Percentiles rank a stretch among this genome's conserved stretches.
These are phyloP conservation scores for Vachellia collinsii DNA, from an alignment of 306 rosid genomes.

Conservation along the genomic window DNA sequence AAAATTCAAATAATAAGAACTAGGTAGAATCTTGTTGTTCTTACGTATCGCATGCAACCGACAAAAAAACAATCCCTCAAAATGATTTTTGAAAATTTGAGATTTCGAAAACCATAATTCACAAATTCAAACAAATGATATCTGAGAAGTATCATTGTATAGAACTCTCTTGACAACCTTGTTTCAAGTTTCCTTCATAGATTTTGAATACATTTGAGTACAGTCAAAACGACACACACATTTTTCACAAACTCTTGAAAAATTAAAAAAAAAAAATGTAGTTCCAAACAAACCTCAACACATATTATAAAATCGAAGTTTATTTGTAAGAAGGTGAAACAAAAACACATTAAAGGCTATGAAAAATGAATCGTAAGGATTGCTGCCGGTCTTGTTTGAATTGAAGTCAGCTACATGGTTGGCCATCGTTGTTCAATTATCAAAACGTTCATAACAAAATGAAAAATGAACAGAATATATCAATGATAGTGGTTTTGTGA, in stretches of 20 bases:
- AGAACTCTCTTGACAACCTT: neutral
- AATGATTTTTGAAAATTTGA: neutral
- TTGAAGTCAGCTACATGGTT: neutral
- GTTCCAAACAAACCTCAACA: no score
- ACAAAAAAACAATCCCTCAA: neutral
- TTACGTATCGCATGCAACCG: neutral
- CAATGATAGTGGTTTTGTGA: neutral
- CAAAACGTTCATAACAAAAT: neutral
- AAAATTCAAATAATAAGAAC: no score
- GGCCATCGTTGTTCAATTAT: neutral
- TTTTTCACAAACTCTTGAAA: neutral
- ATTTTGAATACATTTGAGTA: neutral
- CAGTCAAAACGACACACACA: no score
- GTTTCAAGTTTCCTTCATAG: neutral
- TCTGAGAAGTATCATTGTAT: neutral
- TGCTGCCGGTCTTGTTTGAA: neutral
- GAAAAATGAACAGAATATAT: neutral
- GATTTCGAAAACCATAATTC: neutral
- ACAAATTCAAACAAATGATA: neutral
- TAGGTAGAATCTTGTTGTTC: neutral
- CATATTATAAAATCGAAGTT: no score
- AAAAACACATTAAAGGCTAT: no score
- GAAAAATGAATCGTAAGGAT: neutral
- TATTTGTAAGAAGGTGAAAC: no score
- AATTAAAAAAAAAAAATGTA: neutral